Evolutionary conservation across 1,284 basidiomycete species (phyloP).

Genomic region (Ustilago esculenta): DNA sequence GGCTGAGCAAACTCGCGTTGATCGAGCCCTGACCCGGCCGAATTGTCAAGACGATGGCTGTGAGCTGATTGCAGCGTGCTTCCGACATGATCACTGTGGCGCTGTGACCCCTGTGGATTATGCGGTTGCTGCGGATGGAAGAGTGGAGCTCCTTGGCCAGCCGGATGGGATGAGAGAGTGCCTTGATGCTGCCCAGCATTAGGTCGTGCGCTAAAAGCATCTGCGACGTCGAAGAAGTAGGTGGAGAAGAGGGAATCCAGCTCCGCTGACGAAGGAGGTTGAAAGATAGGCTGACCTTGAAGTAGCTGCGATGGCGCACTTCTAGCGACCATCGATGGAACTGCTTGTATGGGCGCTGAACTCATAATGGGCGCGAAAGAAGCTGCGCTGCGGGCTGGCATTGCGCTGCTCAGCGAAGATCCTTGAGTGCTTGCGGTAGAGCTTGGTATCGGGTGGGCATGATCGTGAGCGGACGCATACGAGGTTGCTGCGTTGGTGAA

Average conservation of each 20-base stretch:
- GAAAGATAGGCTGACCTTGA: constrained; percentile 42
- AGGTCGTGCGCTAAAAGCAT: constrained; percentile 21
- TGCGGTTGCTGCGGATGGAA: constrained; percentile 2
- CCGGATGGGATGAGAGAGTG: background rate
- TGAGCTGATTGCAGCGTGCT: too few relatives aligned
- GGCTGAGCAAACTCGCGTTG: too few relatives aligned
- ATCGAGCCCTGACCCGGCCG: too few relatives aligned
- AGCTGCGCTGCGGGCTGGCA: constrained; percentile 2
- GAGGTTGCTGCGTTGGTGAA: constrained; percentile 1
- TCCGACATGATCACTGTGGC: background rate
- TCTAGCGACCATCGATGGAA: background rate
- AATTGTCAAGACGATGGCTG: too few relatives aligned
- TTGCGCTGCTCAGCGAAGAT: constrained; percentile 8
- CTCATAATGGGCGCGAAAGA: background rate
- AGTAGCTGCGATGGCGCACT: constrained; percentile 21
- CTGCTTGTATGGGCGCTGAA: constrained; percentile 6
- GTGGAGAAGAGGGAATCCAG: constrained; percentile 48
- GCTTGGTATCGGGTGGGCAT: background rate
- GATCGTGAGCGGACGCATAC: background rate
- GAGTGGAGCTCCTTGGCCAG: background rate
- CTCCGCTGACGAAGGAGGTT: constrained; percentile 41
- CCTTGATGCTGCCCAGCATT: background rate
- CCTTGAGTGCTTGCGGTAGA: background rate
- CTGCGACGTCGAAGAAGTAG: constrained; percentile 48
- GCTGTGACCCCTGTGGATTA: background rate